Conservation (phyloP, 2,329 filamentous ascomycete species). For the Fusarium odoratissimum region DNA sequence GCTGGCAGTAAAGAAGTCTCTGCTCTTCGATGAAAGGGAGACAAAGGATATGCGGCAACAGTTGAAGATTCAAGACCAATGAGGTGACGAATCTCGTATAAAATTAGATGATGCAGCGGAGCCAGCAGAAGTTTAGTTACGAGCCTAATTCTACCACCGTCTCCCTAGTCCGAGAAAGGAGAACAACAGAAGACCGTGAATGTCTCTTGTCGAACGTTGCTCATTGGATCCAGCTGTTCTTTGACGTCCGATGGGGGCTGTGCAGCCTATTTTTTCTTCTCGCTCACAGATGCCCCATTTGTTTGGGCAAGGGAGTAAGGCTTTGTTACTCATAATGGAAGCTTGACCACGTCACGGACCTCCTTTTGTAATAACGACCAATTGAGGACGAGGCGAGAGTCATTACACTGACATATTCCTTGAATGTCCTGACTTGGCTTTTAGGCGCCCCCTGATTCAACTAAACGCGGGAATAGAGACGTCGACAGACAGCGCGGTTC, state of each 20-base stretch:
- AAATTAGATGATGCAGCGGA: conserved; percentile 23
- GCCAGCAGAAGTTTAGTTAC: conserved; percentile 31
- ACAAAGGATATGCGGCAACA: not conserved
- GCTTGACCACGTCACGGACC: conserved; percentile 42
- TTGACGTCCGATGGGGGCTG: conserved; percentile 26
- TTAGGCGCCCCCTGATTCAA: conserved; percentile 15
- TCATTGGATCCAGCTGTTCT: conserved; percentile 25
- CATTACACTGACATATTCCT: conserved; percentile 24
- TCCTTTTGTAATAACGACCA: conserved; percentile 34
- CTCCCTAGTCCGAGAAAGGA: conserved; percentile 8
- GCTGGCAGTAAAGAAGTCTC: not conserved
- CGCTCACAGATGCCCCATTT: conserved; percentile 16
- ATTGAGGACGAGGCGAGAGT: conserved; percentile 35
- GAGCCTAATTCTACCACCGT: conserved; percentile 35
- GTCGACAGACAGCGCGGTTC: not conserved
- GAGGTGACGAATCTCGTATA: conserved; percentile 12
- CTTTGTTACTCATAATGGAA: conserved; percentile 26
- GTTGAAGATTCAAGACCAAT: conserved; percentile 5
- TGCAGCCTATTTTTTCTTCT: conserved; percentile 26
- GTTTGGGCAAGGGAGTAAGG: conserved; percentile 30
- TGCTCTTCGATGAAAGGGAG: not conserved
- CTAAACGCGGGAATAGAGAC: not conserved
- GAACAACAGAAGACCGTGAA: not conserved
- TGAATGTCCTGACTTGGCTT: not conserved
- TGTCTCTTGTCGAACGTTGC: not conserved